phyloP scores from a whole-genome alignment of 441 rosid genomes.

The Pelargonium myrrhifolium region DNA sequence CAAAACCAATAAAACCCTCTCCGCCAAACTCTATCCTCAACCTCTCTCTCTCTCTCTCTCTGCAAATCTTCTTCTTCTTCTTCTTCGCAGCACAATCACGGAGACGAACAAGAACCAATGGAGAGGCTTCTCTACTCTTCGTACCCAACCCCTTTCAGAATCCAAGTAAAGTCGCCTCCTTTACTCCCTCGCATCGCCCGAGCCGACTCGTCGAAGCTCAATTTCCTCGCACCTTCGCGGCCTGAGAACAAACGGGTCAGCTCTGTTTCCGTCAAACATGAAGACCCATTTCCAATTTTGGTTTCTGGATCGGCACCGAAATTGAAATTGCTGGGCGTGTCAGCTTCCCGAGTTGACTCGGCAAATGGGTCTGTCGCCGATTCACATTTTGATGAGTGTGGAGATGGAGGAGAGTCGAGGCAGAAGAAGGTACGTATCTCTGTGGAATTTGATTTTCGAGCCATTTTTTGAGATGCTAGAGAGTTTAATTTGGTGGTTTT shows the following conservation, averaged over 20 bases:
- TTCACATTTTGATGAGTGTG: constrained; percentile 27
- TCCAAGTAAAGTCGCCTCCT: constrained; percentile 27
- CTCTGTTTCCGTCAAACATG: constrained; percentile 36
- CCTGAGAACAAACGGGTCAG: constrained; percentile 36
- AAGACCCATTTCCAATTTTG: constrained; percentile 20
- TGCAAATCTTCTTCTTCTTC: not conserved
- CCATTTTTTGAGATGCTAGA: too few species aligned
- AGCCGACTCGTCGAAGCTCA: constrained; percentile 29
- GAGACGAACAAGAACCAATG: constrained; percentile 45
- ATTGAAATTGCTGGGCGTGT: constrained; percentile 18
- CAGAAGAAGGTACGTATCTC: constrained; percentile 42
- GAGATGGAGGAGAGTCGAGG: constrained; percentile 26
- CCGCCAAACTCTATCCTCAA: constrained; percentile 22
- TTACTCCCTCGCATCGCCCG: constrained; percentile 35
- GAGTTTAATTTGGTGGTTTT: too few species aligned
- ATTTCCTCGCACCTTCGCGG: constrained; percentile 20
- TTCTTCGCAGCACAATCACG: too few species aligned
- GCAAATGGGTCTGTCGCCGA: constrained; percentile 27
- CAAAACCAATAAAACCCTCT: too few species aligned
- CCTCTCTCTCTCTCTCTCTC: constrained; percentile 6
- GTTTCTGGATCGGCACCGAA: constrained; percentile 3
- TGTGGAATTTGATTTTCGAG: not conserved
- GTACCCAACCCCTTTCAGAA: constrained; percentile 41
- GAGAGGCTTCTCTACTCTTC: constrained; percentile 81
- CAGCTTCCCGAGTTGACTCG: constrained; percentile 23